Base-by-base conservation (phyloP, 306 rosid species). In the Quercus cerris region DNA sequence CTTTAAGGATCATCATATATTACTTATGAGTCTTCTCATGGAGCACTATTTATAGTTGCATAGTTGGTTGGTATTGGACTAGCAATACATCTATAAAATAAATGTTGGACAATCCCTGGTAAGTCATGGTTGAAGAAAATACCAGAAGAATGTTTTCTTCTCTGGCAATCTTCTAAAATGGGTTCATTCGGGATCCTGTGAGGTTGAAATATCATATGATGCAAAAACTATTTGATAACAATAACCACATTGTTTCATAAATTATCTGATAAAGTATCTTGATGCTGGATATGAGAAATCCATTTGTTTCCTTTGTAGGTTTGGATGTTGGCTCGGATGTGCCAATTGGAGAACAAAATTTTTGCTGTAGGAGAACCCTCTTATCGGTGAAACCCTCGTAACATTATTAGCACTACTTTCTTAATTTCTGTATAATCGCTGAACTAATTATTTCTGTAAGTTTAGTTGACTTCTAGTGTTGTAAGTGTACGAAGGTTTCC, bases 251-350 rank as follows among this genome's bases (percentile, higher is more conserved):
- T 58, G 12, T 22, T 20, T 58, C 64, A 14, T 20, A 13, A 33
- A 28, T 28, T 18, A 8, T 10, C 51, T n/a, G 38, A 13, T 2
- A 5, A 35, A 67, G 31, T 56, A 62, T 77, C 70, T 8, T 55
- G 81, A 71, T 22, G 71, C 71, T 75, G 10, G 71, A 71, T 46
- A 66, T 67, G 72, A 67, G 25, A 78, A 64, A 75, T 69, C 31
- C 61, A 66, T 74, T 68, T 66, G 4, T 71, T 79, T 58, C 57
- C 66, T 82, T 12, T 81, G 72, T 78, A 95, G 99, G 93, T 95
- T 66, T 95, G 97, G 99, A 91, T 95, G 94, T 83, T 95, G 83
- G 98, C 98, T 87, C 89, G 99, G 75, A 93, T 95, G 98, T 90
- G 93, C 90, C 99, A 95, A 87, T 91, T 95, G 59, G 94, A 95